Evolutionary conservation across 164 flowering plant genomes (phyloP), one percentile per base, ranked within the genome.

Genomic region (Stephania yunnanensis): DNA sequence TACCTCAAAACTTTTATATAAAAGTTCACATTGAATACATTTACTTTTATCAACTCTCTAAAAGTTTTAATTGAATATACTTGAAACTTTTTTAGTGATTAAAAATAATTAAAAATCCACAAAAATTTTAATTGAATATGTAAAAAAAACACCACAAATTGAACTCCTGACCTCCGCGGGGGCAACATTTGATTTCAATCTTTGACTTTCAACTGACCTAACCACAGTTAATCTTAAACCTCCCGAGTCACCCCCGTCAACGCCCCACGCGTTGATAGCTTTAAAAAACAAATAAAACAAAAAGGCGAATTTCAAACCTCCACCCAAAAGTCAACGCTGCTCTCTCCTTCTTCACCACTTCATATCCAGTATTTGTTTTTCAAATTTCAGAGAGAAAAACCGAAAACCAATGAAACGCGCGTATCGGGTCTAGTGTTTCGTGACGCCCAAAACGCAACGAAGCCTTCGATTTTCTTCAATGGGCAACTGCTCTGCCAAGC

Each of bases 401-500:
- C 42, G 55, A 15, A 11, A 50, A 15, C 55, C 12, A 50, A 50
- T 50, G 55, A 50, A 9, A 2, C 55, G 15, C 15, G 15, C 55
- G 15, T 50, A 50, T 50, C 55, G 55, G 4, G 12, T 10, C 9
- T 50, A 7, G 55, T 50, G 55, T 50, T 50, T 50, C 15, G 55
- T 50, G 9, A 3, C 55, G 55, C 15, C 55, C 13, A 10, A 50
- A 50, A 50, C 55, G 55, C 55, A 6, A 48, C 52, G 29, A n/a
- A 36, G 61, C 17, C 15, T 73, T 20, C 65, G 53, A 17, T 58
- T 19, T 3, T 2, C 63, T 55, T 58, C 64, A n/a, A 87, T 87
- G 90, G 90, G 90, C 63, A 87, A 87, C 80, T 86, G 87, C 7
- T 64, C 77, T 20, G 83, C 85, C 22, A 83, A 85, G 83, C 76